Base-by-base conservation (phyloP, 1,284 basidiomycete genomes). In the Pseudozyma sp. region DNA sequence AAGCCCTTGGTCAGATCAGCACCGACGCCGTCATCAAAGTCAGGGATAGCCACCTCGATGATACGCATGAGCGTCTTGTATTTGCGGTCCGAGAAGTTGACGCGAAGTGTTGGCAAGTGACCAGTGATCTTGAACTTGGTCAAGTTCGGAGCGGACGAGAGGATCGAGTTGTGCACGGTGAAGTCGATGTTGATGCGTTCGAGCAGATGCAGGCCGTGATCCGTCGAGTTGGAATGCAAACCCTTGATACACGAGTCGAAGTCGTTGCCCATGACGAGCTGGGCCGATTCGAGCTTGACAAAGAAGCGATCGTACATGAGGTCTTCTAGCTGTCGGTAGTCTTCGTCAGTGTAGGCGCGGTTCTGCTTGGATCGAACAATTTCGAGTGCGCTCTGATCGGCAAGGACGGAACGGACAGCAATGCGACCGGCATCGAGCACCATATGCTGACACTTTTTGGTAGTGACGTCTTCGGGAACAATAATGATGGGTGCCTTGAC, bases 401-500 rank as follows among this genome's bases (percentile, higher is more conserved):
- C 96, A 1, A 98, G 89, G 63, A 96, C 90, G 81, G 94, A 97
- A 80, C 92, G 91, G 47, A 99, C 91, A 0, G 94, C 90, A 75
- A 99, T 97, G 85, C 98, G 96, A 80, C 97, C 97, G 9, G 97
- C 97, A 85, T 99, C 97, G 52, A 99, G 89, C 14, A 99, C 90
- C 51, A 99, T 88, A 84, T 97, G 92, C 77, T 90, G 93, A 85
- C 94, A 92, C 39, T 90, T 87, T 65, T 90, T 89, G 14, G 89
- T 89, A 4, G 91, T 92, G 60, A 98, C 90, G 79, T 87, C 86
- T 59, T 99, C 96, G 2, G 97, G 97, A 47, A 99, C 89, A 76
- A 99, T 94, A 84, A 99, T 97, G 83, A 99, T 91, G 5, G 97
- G 97, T 3, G 97, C 95, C 82, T 97, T 94, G 88, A 99, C 90